A percentile compares a stretch with the other conserved stretches of the same genome.
These are phyloP conservation scores for Adansonia rubrostipa DNA, from an alignment of 441 rosid species.

Conservation along the genomic window DNA sequence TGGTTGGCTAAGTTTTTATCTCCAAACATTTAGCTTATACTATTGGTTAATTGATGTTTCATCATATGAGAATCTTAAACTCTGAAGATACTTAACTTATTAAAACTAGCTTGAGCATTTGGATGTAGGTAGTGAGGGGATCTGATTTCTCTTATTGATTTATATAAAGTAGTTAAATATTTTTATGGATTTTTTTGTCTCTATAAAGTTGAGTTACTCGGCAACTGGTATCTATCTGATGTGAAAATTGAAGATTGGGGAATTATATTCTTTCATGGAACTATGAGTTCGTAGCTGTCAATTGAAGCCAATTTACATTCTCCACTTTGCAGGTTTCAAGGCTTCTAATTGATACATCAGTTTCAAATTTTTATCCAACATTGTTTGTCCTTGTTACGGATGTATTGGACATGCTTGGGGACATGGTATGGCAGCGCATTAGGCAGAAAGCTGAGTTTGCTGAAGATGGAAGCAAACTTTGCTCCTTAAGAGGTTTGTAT, in stretches of 20 bases:
- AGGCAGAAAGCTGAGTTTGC: constrained; percentile 79
- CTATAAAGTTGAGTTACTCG: constrained; percentile 1
- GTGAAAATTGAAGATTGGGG: constrained; percentile 16
- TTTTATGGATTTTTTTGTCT: background rate
- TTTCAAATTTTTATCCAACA: constrained; percentile 88
- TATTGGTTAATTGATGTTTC: constrained; percentile 8
- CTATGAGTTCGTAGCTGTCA: constrained; percentile 13
- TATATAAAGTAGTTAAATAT: background rate
- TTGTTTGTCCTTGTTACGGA: constrained; percentile 84
- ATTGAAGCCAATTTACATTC: constrained; percentile 20
- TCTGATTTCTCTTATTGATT: background rate
- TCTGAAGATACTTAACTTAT: background rate
- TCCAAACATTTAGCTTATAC: background rate
- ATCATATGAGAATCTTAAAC: constrained; percentile 8
- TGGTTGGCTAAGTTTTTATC: background rate
- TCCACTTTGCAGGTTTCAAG: constrained; percentile 72
- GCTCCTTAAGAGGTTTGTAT: constrained; percentile 62
- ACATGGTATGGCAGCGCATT: constrained; percentile 91
- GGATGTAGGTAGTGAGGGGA: background rate
- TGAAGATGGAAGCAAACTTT: constrained; percentile 58
- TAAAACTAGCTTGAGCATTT: constrained; percentile 3
- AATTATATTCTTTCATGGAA: constrained; percentile 23
- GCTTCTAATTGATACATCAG: constrained; percentile 93
- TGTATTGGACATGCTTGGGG: constrained; percentile 84
- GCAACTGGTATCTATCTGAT: constrained; percentile 15